A percentile compares a stretch with the other conserved stretches of the same genome.
These are phyloP conservation scores for Mariannaea sp. DNA, from an alignment of 2,329 filamentous ascomycete genomes.

Conservation along the genomic window DNA sequence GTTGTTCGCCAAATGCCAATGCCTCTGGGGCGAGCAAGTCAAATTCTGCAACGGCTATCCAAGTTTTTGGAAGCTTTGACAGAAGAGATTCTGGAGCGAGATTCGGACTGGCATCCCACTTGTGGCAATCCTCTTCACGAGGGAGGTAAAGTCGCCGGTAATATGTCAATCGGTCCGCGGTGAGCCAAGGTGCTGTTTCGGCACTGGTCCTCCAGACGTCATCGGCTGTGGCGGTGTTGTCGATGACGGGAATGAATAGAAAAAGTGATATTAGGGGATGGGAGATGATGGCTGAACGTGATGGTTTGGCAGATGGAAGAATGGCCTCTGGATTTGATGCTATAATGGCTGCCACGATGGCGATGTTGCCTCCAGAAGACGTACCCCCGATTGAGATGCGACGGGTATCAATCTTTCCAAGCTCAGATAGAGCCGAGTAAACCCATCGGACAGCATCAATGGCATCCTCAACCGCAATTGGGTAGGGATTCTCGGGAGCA, in stretches of 20 bases:
- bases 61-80: slow-evolving; percentile 37
- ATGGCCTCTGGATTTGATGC: slow-evolving; percentile 18
- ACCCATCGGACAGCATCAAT: slow-evolving; percentile 42
- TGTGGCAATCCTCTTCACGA: slow-evolving; percentile 27
- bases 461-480: slow-evolving; percentile 42
- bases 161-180: slow-evolving; percentile 42
- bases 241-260: slow-evolving; percentile 42
- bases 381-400: slow-evolving; percentile 40
- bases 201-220: slow-evolving; percentile 34
- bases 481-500: slow-evolving; percentile 44
- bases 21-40: slow-evolving; percentile 43
- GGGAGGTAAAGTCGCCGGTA: slow-evolving; percentile 44
- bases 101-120: slow-evolving; percentile 43
- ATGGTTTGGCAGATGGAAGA: slow-evolving; percentile 28
- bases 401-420: slow-evolving; percentile 32
- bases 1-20: slow-evolving; percentile 34
- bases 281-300: slow-evolving; percentile 13
- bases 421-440: slow-evolving; percentile 21
- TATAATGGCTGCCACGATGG: slow-evolving; percentile 31
- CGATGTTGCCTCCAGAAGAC: slow-evolving; percentile 39
- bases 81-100: slow-evolving; percentile 35
- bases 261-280: slow-evolving; percentile 24
- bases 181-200: slow-evolving; percentile 42
- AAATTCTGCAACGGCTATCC: slow-evolving; percentile 41
- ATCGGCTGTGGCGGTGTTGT: slow-evolving; percentile 41